A percentile compares a stretch with the other conserved stretches of the same genome.
These are phyloP conservation scores for Calocybe gambosa DNA, from an alignment of 1,284 basidiomycete genomes.

Conservation along the genomic window DNA sequence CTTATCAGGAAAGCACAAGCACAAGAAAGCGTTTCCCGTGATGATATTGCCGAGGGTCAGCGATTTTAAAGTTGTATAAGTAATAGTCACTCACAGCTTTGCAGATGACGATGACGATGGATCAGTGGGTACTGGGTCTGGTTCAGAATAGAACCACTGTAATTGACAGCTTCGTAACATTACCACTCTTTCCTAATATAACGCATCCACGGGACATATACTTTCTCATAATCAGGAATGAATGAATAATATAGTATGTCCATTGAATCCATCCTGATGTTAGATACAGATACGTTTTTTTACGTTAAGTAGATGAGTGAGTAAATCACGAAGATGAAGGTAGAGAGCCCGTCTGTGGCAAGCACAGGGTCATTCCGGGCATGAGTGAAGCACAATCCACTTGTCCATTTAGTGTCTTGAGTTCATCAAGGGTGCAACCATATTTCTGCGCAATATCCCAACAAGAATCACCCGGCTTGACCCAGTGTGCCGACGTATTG, in stretches of 20 bases:
- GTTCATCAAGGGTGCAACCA: constrained; percentile 47
- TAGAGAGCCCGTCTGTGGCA: constrained; percentile 29
- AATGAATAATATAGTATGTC: constrained; percentile 1
- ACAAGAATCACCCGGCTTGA: constrained; percentile 62
- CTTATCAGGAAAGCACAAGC: constrained; percentile 49
- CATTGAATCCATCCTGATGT: neutral
- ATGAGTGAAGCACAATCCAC: constrained; percentile 52
- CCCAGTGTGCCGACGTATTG: constrained; percentile 37
- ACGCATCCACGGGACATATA: constrained; percentile 1
- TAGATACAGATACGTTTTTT: constrained; percentile 2
- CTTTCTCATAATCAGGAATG: neutral
- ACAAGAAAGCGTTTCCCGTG: constrained; percentile 31
- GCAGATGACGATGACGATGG: constrained; percentile 30
- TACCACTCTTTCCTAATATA: neutral
- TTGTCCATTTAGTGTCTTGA: constrained; percentile 48
- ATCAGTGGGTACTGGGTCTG: constrained; percentile 29
- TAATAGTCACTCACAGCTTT: neutral
- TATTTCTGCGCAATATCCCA: constrained; percentile 56
- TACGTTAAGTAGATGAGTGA: constrained; percentile 1
- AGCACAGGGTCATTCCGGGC: constrained; percentile 56
- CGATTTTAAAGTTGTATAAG: constrained; percentile 1
- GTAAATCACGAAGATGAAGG: neutral
- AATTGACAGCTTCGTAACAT: neutral
- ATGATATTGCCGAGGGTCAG: constrained; percentile 41
- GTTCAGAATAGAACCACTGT: constrained; percentile 29